Evolutionary conservation across 2,329 filamentous ascomycete species (phyloP).

Genomic region (Fusarium annulatum): DNA sequence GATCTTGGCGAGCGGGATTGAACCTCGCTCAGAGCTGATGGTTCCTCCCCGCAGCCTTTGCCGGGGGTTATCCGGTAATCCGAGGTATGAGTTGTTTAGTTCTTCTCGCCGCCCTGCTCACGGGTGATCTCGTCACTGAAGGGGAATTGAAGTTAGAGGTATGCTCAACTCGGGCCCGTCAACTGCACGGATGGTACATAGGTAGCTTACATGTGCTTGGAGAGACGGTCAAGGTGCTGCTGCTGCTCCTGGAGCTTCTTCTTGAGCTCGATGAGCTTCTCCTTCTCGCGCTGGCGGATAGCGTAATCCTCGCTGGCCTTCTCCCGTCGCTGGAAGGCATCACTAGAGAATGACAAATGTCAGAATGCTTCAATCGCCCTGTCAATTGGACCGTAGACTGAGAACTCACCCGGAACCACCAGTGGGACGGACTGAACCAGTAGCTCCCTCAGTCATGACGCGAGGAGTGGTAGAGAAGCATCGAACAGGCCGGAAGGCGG

Average conservation of each 20-base stretch:
- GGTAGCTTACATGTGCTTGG: conserved; percentile 81
- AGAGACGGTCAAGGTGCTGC: conserved; percentile 84
- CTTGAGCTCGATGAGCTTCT: conserved; percentile 85
- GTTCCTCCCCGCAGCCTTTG: conserved; percentile 31
- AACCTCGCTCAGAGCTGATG: conserved; percentile 28
- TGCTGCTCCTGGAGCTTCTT: conserved; percentile 81
- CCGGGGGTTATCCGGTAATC: conserved; percentile 34
- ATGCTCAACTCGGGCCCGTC: neutral
- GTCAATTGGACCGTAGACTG: conserved; percentile 15
- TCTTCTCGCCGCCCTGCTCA: conserved; percentile 75
- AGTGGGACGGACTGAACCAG: conserved; percentile 67
- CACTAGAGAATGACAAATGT: conserved; percentile 61
- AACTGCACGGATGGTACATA: conserved; percentile 4
- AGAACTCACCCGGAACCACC: conserved; percentile 64
- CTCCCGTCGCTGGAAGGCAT: conserved; percentile 93
- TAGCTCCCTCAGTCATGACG: conserved; percentile 77
- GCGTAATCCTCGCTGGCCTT: conserved; percentile 85
- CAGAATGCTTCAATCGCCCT: neutral
- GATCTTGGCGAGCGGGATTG: conserved; percentile 22
- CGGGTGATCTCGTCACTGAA: conserved; percentile 80
- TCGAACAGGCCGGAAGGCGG: conserved; percentile 63
- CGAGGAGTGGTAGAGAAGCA: conserved; percentile 73
- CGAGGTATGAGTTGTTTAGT: conserved; percentile 54
- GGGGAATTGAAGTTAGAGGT: conserved; percentile 17
- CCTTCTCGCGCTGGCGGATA: conserved; percentile 87